phyloP scores from a whole-genome alignment of 225 moss, liverwort and hornwort genomes.

The Physcomitrium patens region DNA sequence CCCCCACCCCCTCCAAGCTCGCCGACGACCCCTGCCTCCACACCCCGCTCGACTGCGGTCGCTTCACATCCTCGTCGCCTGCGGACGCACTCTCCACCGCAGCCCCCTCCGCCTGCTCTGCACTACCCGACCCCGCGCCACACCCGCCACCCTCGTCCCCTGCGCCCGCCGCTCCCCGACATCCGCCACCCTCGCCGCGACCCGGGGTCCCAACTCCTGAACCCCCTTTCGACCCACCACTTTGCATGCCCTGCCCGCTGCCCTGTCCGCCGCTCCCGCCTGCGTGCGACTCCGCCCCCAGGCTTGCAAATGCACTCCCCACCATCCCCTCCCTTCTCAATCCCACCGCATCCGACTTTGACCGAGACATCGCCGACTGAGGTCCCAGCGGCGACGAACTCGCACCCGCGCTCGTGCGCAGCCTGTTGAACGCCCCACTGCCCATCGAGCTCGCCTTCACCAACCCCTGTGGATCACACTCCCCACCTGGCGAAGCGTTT shows the following conservation, averaged over 20 bases:
- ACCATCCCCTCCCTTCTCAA: conserved; percentile 52
- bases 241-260: conserved; percentile 12
- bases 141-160: conserved; percentile 30
- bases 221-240: conserved; percentile 32
- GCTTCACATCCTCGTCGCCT: conserved; percentile 40
- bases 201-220: conserved; percentile 15
- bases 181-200: conserved; percentile 17
- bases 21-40: conserved; percentile 59
- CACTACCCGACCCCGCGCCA: conserved; percentile 13
- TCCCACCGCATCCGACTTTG: conserved; percentile 56
- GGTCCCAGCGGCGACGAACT: conserved; percentile 33
- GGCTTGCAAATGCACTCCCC: conserved; percentile 59
- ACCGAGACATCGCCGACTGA: conserved; percentile 58
- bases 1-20: conserved; percentile 57
- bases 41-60: conserved; percentile 41
- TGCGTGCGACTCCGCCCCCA: conserved; percentile 41
- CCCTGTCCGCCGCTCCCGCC: conserved; percentile 19
- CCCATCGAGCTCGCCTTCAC: conserved; percentile 49
- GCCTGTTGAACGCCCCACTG: conserved; percentile 59
- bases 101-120: conserved; percentile 14
- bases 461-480: conserved; percentile 31
- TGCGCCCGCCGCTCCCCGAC: conserved; percentile 3
- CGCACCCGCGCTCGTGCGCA: conserved; percentile 30
- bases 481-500: conserved; percentile 31
- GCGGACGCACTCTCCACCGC: conserved; percentile 40